Conservation (phyloP, 306 rosid genomes). For the Styphnolobium japonicum region DNA sequence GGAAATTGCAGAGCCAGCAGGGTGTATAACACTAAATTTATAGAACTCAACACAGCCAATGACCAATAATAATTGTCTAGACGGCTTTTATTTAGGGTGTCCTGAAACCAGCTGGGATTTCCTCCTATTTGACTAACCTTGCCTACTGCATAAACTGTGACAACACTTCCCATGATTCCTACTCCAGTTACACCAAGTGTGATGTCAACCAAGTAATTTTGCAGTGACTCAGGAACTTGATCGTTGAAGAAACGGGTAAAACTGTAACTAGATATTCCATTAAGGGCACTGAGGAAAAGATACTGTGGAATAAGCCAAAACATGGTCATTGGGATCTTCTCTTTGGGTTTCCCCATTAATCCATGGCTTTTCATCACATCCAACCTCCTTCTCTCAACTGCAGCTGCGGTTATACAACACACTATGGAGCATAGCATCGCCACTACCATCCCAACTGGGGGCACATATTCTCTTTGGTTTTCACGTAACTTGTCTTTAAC, state of each 20-base stretch:
- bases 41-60: not conserved
- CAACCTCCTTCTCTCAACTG: slow-evolving; percentile 29
- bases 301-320: slow-evolving; percentile 45
- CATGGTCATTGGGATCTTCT: slow-evolving; percentile 33
- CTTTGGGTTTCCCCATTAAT: slow-evolving; percentile 11
- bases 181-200: slow-evolving; percentile 18
- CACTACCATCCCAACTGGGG: not conserved
- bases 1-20: not conserved
- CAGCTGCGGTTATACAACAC: slow-evolving; percentile 38
- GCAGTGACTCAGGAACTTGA: not conserved
- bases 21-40: not conserved
- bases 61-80: slow-evolving; percentile 28
- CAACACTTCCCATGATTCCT: slow-evolving; percentile 28
- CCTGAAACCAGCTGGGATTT: slow-evolving; percentile 36
- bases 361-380: slow-evolving; percentile 19
- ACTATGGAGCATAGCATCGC: slow-evolving; percentile 26
- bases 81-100: slow-evolving; percentile 34
- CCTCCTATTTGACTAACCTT: slow-evolving; percentile 26
- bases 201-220: not conserved
- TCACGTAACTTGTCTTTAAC: not conserved
- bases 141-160: slow-evolving; percentile 9
- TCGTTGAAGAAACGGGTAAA: not conserved
- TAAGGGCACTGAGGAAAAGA: slow-evolving; percentile 25
- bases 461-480: not conserved
- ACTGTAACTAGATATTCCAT: not conserved